These are phyloP conservation scores for Protea cynaroides DNA, from an alignment of 164 flowering plant species.

Conservation along the genomic window DNA sequence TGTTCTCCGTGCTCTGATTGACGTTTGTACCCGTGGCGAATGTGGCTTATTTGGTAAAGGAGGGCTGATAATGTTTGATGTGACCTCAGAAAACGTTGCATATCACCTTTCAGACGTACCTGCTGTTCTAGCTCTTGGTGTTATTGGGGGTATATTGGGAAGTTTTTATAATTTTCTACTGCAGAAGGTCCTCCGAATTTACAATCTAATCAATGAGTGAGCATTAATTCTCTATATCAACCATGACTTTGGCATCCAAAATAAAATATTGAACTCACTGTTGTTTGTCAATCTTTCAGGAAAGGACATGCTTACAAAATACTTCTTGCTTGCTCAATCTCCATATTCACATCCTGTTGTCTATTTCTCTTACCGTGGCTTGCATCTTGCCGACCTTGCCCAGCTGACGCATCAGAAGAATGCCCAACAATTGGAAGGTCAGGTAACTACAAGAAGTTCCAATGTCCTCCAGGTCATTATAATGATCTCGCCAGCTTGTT, in stretches of 20 bases:
- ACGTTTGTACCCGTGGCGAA: constrained; percentile 61
- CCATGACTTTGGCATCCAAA: not conserved
- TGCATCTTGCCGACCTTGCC: constrained; percentile 74
- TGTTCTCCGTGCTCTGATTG: constrained; percentile 66
- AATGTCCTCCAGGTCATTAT: constrained; percentile 75
- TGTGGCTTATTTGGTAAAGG: constrained; percentile 97
- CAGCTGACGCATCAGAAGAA: constrained; percentile 50
- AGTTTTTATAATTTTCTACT: constrained; percentile 64
- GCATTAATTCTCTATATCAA: constrained; percentile 10
- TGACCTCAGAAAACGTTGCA: constrained; percentile 43
- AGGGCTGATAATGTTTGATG: constrained; percentile 91
- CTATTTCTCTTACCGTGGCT: constrained; percentile 89
- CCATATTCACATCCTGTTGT: constrained; percentile 79
- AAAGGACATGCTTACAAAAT: constrained; percentile 51
- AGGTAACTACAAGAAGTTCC: constrained; percentile 89
- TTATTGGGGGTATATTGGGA: constrained; percentile 78
- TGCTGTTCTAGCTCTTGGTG: constrained; percentile 68
- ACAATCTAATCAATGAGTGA: constrained; percentile 67
- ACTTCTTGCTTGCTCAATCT: constrained; percentile 62
- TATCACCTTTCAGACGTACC: constrained; percentile 78
- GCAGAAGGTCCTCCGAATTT: constrained; percentile 55
- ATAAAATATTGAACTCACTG: constrained; percentile 5
- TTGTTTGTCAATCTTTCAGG: constrained; percentile 35
- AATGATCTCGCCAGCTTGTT: constrained; percentile 95
- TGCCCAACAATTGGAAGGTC: constrained; percentile 94